Percentiles rank a stretch among this genome's conserved stretches.
Conservation (phyloP, 2,329 filamentous ascomycete species). For the Venturiaceae sp. region DNA sequence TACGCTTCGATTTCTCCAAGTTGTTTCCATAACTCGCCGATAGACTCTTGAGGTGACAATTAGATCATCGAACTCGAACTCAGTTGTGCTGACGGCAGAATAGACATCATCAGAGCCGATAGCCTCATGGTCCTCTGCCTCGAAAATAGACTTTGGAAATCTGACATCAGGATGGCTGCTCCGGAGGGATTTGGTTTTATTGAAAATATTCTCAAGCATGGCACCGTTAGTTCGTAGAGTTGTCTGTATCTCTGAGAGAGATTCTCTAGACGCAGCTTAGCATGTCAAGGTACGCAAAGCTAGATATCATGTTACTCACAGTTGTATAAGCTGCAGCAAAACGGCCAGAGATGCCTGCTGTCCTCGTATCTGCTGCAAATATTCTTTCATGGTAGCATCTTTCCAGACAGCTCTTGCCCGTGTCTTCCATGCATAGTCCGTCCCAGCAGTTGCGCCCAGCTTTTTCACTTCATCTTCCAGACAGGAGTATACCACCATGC, state of each 20-base stretch:
- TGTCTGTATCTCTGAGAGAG: conserved; percentile 20
- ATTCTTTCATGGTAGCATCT: conserved; percentile 23
- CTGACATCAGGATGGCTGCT: conserved; percentile 6
- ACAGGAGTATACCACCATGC: conserved; percentile 21
- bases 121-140: not conserved
- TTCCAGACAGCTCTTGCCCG: conserved; percentile 21
- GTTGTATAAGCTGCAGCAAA: conserved; percentile 23
- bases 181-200: conserved; percentile 17
- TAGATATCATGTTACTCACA: no score
- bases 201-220: conserved; percentile 18
- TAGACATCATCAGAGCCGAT: not conserved
- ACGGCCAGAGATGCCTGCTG: conserved; percentile 22
- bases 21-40: conserved; percentile 20
- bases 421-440: conserved; percentile 17
- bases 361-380: conserved; percentile 22
- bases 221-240: conserved; percentile 20
- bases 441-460: conserved; percentile 14
- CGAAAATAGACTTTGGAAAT: not conserved
- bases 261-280: no score
- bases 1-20: no score
- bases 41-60: conserved; percentile 22
- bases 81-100: conserved; percentile 14
- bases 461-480: conserved; percentile 22
- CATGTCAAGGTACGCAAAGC: no score
- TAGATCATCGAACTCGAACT: conserved; percentile 23